Evolutionary conservation across 75 land plant genomes (phyloP).

Genomic region (Larix kaempferi): DNA sequence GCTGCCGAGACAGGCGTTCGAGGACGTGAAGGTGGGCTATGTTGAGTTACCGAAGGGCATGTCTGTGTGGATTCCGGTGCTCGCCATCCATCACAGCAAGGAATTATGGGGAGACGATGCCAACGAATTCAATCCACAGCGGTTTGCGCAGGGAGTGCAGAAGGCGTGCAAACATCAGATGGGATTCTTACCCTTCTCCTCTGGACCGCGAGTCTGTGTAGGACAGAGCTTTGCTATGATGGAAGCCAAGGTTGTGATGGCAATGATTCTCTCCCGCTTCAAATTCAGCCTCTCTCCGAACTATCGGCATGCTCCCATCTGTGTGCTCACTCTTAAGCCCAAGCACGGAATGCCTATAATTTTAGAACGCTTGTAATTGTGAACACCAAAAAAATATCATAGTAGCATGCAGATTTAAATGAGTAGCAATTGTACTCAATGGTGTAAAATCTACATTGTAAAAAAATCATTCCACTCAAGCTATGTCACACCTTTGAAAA

Average conservation of each 20-base stretch:
- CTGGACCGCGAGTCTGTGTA: conserved; percentile 71
- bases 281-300: conserved; percentile 55
- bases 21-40: conserved; percentile 64
- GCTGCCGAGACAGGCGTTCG: conserved; percentile 52
- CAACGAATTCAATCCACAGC: conserved; percentile 67
- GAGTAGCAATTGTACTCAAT: no score
- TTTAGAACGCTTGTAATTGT: conserved; percentile 24
- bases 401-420: no score
- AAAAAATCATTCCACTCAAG: no score
- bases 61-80: conserved; percentile 62
- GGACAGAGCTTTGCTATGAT: conserved; percentile 77
- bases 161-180: conserved; percentile 37
- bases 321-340: conserved; percentile 60
- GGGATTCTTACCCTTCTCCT: conserved; percentile 64
- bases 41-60: conserved; percentile 68
- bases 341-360: conserved; percentile 66
- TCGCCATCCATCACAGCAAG: conserved; percentile 64
- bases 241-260: conserved; percentile 74
- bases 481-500: no score
- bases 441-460: no score
- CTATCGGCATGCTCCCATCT: conserved; percentile 72
- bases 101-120: conserved; percentile 82
- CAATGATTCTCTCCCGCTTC: conserved; percentile 64
- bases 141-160: conserved; percentile 53
- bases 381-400: no score